Conservation (phyloP, 176 grass and related monocot genomes). For the Cymbopogon citratus region DNA sequence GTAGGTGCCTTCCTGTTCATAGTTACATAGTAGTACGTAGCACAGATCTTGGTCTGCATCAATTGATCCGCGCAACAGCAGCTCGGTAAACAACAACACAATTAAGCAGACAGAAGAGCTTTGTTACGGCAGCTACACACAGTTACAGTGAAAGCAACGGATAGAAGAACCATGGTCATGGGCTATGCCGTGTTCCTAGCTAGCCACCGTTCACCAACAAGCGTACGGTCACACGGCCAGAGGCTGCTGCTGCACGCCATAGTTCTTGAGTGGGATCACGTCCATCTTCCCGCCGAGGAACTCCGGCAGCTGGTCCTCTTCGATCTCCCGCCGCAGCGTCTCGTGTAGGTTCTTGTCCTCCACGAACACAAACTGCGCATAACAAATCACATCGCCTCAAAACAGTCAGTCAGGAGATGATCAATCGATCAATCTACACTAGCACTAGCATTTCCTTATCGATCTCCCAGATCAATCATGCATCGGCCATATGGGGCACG, state of each 20-base stretch:
- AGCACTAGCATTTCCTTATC: too few relatives aligned
- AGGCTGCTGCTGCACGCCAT: neutral
- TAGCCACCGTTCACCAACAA: neutral
- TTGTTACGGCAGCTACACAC: neutral
- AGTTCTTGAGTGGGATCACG: conserved; percentile 39
- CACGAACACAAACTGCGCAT: conserved; percentile 61
- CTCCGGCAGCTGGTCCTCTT: conserved; percentile 64
- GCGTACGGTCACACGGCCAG: neutral
- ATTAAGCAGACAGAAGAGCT: neutral
- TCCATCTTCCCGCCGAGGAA: conserved; percentile 56
- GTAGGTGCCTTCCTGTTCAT: neutral
- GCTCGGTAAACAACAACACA: neutral
- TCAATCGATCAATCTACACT: neutral
- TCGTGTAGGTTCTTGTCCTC: conserved; percentile 57
- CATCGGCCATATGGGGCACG: too few relatives aligned
- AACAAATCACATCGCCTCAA: too few relatives aligned
- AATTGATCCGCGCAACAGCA: neutral
- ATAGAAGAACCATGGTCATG: neutral
- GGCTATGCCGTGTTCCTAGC: neutral
- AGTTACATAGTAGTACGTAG: neutral
- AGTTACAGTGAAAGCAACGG: neutral
- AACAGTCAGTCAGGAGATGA: neutral
- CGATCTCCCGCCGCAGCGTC: conserved; percentile 60
- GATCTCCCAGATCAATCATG: too few relatives aligned
- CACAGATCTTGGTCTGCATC: neutral